phyloP scores from a whole-genome alignment of 305 asterid species.

The Plantago coronopus region DNA sequence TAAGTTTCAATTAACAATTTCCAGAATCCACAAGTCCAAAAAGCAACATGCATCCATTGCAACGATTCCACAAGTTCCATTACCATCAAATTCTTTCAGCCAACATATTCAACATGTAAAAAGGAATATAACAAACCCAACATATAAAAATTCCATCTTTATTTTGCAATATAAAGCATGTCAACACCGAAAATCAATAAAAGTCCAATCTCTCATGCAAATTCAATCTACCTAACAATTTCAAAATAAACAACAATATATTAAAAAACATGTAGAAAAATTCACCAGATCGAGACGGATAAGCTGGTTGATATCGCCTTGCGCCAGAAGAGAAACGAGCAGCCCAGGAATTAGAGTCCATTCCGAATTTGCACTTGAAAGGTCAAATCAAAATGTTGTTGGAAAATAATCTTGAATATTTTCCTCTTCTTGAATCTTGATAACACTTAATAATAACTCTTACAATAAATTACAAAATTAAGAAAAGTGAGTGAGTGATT shows the following conservation, averaged over 20 bases:
- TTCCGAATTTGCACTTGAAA: conserved; percentile 21
- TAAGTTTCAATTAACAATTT: background rate
- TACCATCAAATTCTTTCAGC: conserved; percentile 1
- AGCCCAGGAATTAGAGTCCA: conserved; percentile 95
- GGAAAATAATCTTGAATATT: too few species aligned
- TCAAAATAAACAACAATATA: background rate
- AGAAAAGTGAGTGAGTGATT: background rate
- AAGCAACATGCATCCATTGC: background rate
- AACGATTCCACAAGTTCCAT: background rate
- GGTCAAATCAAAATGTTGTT: background rate
- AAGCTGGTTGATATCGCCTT: conserved; percentile 75
- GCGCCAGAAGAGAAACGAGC: conserved; percentile 78
- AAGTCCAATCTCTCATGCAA: conserved; percentile 20
- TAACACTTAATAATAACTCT: background rate
- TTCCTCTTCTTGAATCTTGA: background rate
- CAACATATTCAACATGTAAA: conserved; percentile 6
- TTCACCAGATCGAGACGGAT: conserved; percentile 82
- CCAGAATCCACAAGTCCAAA: too few species aligned
- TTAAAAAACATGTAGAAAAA: background rate
- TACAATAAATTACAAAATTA: background rate
- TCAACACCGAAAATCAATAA: conserved; percentile 2
- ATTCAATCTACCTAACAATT: conserved; percentile 9
- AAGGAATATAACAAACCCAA: too few species aligned
- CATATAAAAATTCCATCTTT: background rate
- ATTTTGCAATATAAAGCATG: conserved; percentile 16